Evolutionary conservation across 805 yeast genomes (phyloP), one percentile per base, ranked within the genome.

Genomic region (Barnettozyma sp.): DNA sequence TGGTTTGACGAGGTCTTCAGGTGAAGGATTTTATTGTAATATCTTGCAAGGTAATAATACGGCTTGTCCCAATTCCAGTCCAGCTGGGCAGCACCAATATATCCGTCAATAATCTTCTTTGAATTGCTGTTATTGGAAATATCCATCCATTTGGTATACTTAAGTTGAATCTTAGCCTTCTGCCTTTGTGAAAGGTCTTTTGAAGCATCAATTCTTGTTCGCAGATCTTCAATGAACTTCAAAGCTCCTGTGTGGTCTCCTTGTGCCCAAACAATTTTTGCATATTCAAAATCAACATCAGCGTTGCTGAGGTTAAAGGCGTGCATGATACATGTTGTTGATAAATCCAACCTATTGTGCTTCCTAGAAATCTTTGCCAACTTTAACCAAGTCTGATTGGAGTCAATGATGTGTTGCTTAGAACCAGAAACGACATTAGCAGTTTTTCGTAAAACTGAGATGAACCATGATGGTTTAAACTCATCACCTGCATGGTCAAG

Each of bases 141-240:
- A 50, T 87, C 95, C 13, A 87, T 63, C 97, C 97, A 92, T 43
- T 78, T 75, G 0, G 96, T 84, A 52, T 84, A 84, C 40, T 79
- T 78, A 32, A 88, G 60, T 35, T 83, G 82, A n/a, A 76, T 72
- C 4, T 47, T 44, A 8, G 66, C 59, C 14, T 48, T 47, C 22
- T 59, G 60, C 18, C 60, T 53, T 4, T 45, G 34, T 4, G 47
- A 41, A 11, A 50, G 33, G 4, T 28, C 20, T 4, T n/a, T 13
- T 2, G 36, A 28, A 7, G 34, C 29, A 7, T 38, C 40, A 29
- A 49, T 37, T 7, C 38, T 22, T 4, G 42, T 32, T 22, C 44
- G 45, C 32, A 73, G 56, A 12, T 68, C 66, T 7, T 69, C 68
- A 24, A 84, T 61, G 7, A 75, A 65, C 34, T 81, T 77, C 29